Percentiles rank a stretch among this genome's conserved stretches.
Evolutionary conservation across 192 early-diverging fungal species (phyloP).

Genomic region (Coemansia sp.): DNA sequence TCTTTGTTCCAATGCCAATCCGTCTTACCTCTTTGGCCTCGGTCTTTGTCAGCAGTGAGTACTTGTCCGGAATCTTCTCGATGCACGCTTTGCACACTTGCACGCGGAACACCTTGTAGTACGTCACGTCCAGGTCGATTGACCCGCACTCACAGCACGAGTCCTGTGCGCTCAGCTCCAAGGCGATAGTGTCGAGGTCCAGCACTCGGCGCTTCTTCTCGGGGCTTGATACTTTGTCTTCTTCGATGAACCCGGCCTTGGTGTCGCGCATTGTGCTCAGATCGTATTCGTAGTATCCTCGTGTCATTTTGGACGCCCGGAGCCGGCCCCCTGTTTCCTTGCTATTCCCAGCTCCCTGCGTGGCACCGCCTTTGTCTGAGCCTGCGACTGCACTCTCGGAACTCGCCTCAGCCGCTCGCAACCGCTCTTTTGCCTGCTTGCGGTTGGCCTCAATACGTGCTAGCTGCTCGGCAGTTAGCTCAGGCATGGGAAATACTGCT

Average conservation of each 20-base stretch:
- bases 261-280: conserved; percentile 82
- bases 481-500: background rate
- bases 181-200: conserved; percentile 15
- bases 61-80: conserved; percentile 76
- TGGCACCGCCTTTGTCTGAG: background rate
- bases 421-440: conserved; percentile 45
- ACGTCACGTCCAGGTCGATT: conserved; percentile 77
- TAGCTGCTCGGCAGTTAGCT: conserved; percentile 51
- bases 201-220: conserved; percentile 24
- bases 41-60: conserved; percentile 93
- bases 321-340: conserved; percentile 9
- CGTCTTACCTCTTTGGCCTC: conserved; percentile 68
- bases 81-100: conserved; percentile 77
- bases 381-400: background rate
- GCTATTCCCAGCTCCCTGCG: too few species aligned
- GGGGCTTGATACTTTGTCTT: conserved; percentile 46
- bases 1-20: background rate
- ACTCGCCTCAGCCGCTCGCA: conserved; percentile 8
- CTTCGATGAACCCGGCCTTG: conserved; percentile 81
- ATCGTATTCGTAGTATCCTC: conserved; percentile 78
- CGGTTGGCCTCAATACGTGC: conserved; percentile 54
- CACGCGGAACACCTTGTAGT: conserved; percentile 70
- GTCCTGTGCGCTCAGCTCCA: conserved; percentile 54
- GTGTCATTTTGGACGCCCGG: conserved; percentile 35
- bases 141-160: conserved; percentile 83